These are phyloP conservation scores for Excoecaria agallocha DNA, from an alignment of 345 rosid genomes.

Conservation along the genomic window DNA sequence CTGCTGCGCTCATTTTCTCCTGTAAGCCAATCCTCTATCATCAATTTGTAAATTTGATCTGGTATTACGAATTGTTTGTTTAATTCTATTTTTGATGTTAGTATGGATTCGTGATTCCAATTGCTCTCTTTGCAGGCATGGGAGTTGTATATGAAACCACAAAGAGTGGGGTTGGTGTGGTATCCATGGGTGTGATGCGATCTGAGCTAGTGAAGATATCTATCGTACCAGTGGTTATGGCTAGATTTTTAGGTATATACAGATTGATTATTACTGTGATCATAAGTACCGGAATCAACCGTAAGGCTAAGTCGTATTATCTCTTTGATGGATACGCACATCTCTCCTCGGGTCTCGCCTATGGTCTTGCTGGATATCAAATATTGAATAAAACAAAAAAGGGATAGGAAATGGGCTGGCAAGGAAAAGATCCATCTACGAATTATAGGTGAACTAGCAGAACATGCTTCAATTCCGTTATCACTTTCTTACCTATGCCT, in stretches of 20 bases:
- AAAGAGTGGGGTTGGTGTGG: constrained; percentile 33
- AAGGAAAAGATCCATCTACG: too few species aligned
- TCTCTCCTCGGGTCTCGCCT: constrained; percentile 28
- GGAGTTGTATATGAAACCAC: constrained; percentile 34
- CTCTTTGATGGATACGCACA: constrained; percentile 32
- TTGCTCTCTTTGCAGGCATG: constrained; percentile 24
- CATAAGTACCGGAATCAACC: constrained; percentile 31
- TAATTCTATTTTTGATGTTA: background rate
- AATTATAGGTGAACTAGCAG: constrained; percentile 69
- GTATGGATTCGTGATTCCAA: constrained; percentile 20
- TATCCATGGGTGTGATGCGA: constrained; percentile 31
- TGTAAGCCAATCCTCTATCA: constrained; percentile 7
- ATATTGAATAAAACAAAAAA: too few species aligned
- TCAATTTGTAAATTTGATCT: background rate
- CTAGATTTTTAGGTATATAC: constrained; percentile 30
- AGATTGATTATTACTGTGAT: constrained; percentile 30
- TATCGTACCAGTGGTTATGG: constrained; percentile 32
- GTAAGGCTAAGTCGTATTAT: constrained; percentile 29
- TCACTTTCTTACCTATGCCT: background rate
- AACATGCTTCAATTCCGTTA: background rate
- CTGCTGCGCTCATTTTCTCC: constrained; percentile 34
- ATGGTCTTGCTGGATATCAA: constrained; percentile 35
- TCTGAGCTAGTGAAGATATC: constrained; percentile 32
- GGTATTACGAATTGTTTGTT: background rate
- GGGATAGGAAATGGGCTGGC: too few species aligned